These are phyloP conservation scores for Pyrrhoderma noxium DNA, from an alignment of 1,284 basidiomycete species.

Conservation along the genomic window DNA sequence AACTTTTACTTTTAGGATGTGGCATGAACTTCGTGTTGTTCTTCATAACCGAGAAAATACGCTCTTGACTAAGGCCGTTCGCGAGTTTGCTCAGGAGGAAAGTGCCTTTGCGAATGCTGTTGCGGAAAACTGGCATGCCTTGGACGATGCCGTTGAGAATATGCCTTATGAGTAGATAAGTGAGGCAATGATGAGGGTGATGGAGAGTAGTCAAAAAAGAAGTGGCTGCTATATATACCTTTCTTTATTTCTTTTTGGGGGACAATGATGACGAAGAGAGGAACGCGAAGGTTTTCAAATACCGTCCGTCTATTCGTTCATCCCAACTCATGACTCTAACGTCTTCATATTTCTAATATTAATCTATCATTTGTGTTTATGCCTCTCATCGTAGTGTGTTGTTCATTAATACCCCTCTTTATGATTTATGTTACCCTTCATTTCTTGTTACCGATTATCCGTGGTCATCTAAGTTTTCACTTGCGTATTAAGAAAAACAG, in stretches of 20 bases:
- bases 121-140: conserved; percentile 62
- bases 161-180: conserved; percentile 75
- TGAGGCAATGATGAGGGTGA: background rate
- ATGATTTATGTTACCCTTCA: background rate
- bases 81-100: conserved; percentile 68
- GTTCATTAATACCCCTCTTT: background rate
- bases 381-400: background rate
- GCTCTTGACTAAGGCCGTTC: conserved; percentile 65
- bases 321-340: background rate
- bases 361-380: background rate
- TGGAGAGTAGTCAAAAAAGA: too few relatives aligned
- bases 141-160: conserved; percentile 59
- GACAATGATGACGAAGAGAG: too few relatives aligned
- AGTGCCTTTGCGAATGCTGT: conserved; percentile 56
- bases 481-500: too few relatives aligned
- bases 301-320: background rate
- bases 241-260: background rate
- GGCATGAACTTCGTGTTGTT: conserved; percentile 86
- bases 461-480: background rate
- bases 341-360: too few relatives aligned
- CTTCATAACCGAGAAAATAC: conserved; percentile 84
- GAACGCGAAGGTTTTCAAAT: too few relatives aligned
- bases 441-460: background rate
- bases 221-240: too few relatives aligned
- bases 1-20: conserved; percentile 51